Base-by-base conservation (phyloP, 176 grass and related monocot genomes). In the Pontederia crassipes region DNA sequence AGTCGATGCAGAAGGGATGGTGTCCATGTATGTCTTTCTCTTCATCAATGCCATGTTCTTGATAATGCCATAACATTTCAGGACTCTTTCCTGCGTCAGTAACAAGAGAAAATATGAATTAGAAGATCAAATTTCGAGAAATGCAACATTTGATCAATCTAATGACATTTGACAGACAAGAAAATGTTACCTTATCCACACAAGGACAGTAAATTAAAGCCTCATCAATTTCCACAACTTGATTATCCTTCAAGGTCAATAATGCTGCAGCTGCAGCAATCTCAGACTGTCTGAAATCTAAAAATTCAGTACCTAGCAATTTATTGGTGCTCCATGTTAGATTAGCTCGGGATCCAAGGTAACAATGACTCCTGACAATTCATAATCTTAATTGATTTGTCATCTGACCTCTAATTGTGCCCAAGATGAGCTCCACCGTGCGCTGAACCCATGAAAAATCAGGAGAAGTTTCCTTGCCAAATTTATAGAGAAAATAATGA, bases 221-320 rank as follows among this genome's bases (percentile, higher is more conserved):
- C 53, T 28, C 56, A 28, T 40, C 52, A 24, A 67, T 75, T 55
- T 52, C 64, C 70, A 71, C 15, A 74, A 55, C 45, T 40, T 66
- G 70, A 59, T 35, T 77, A 28, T 82, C 78, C 77, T 24, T 72
- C 55, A 87, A 48, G 11, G 20, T 56, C 20, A 78, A 83, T 46
- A 90, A 24, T 15, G 55, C 86, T 12, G 61, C 86, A 9, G 83
- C 70, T 2, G 78, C 86, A 60, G 91, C 86, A 64, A 90, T 85
- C 75, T 87, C 91, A 67, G 91, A 96, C 75, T 86, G 86, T 66
- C 58, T 77, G 72, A 87, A 96, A 66, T 72, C 48, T n/a, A 96
- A 57, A 79, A 90, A 96, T 54, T 69, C 70, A 20, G 64, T 66
- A 35, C 70, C 91, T 96, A n/a, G 81, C 18, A 84, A 70, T 27